Evolutionary conservation across 2,329 filamentous ascomycete genomes (phyloP).

Genomic region (Leptographium flavum): DNA sequence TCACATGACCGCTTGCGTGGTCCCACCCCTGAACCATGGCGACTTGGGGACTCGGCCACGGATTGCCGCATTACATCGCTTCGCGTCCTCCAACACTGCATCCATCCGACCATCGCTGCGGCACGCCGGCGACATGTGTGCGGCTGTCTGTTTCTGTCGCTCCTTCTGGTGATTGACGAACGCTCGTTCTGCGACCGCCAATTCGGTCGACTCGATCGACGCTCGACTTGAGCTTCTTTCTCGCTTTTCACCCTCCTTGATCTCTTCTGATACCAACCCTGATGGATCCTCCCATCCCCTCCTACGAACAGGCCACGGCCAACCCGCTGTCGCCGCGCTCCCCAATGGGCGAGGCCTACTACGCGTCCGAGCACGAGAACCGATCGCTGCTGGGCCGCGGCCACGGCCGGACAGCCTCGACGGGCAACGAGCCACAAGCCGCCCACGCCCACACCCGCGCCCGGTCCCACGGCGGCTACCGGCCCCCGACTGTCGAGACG

Average conservation of each 20-base stretch:
- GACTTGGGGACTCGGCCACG: too few relatives aligned
- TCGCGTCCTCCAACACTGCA: too few relatives aligned
- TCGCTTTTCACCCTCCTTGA: background rate
- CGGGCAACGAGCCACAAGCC: conserved; percentile 14
- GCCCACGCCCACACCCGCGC: conserved; percentile 13
- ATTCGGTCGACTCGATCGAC: too few relatives aligned
- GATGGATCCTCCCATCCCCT: conserved; percentile 57
- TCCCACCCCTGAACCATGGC: too few relatives aligned
- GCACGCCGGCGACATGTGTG: too few relatives aligned
- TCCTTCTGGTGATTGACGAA: too few relatives aligned
- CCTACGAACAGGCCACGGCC: conserved; percentile 68
- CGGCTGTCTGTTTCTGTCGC: too few relatives aligned
- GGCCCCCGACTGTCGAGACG: conserved; percentile 64
- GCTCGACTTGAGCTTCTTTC: background rate
- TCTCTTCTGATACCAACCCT: background rate
- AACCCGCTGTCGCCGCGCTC: conserved; percentile 37
- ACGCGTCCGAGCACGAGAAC: conserved; percentile 57
- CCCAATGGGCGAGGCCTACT: conserved; percentile 47
- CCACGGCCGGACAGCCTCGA: conserved; percentile 24
- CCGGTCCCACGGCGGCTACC: conserved; percentile 43
- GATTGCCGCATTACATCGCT: too few relatives aligned
- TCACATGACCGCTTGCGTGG: too few relatives aligned
- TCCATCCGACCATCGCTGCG: too few relatives aligned
- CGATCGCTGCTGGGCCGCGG: conserved; percentile 54
- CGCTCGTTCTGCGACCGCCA: too few relatives aligned